These are phyloP conservation scores for Fusarium anthophilum DNA, from an alignment of 2,329 filamentous ascomycete genomes.

Conservation along the genomic window DNA sequence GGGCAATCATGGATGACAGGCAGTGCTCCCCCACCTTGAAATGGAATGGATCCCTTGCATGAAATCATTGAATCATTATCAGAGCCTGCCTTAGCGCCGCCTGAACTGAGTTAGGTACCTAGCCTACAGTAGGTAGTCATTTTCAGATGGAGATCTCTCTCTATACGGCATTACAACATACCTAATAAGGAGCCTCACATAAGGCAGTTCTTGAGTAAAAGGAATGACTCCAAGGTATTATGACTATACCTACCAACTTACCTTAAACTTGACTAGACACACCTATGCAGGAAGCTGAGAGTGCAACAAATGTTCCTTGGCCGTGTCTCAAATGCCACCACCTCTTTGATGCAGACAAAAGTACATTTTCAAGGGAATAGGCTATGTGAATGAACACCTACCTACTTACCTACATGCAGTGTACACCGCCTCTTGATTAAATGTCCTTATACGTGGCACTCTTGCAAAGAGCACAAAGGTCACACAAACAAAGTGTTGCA, in stretches of 20 bases:
- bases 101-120: background rate
- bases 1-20: slow-evolving; percentile 5
- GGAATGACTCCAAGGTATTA: background rate
- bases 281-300: background rate
- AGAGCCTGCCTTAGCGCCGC: background rate
- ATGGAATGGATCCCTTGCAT: background rate
- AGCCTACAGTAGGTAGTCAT: background rate
- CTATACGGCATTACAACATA: background rate
- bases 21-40: background rate
- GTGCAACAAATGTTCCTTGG: background rate
- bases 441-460: slow-evolving; percentile 6
- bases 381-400: background rate
- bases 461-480: background rate
- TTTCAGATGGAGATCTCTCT: background rate
- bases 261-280: no score
- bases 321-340: background rate
- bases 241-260: background rate
- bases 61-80: background rate
- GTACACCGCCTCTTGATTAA: background rate
- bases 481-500: background rate
- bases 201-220: background rate
- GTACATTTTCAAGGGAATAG: background rate
- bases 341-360: background rate
- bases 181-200: background rate
- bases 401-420: background rate